Percentiles rank a stretch among this genome's conserved stretches.
Conservation (phyloP, 2,329 filamentous ascomycete species). For the Geosmithia flava region DNA sequence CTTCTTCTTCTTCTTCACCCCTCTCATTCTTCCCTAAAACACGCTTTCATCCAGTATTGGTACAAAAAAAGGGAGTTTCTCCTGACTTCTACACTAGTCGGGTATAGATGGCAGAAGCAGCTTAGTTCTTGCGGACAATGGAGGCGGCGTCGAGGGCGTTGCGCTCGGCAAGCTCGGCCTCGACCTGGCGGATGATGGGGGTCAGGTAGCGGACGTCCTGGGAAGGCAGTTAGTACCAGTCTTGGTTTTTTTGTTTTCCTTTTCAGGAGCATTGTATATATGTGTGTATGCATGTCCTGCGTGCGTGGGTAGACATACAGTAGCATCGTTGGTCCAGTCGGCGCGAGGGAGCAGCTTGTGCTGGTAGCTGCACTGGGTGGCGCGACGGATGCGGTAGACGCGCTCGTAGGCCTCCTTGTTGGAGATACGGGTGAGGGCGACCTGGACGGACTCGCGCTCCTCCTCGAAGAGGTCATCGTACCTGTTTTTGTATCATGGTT, state of each 20-base stretch:
- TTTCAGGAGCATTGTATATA: background rate
- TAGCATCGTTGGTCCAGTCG: conserved; percentile 46
- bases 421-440: conserved; percentile 80
- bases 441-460: conserved; percentile 76
- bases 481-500: conserved; percentile 30
- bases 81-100: background rate
- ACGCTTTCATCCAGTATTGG: background rate
- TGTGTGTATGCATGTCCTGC: background rate
- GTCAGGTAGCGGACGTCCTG: conserved; percentile 42
- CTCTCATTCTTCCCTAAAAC: background rate
- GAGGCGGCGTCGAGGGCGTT: conserved; percentile 36
- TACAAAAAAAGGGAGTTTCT: background rate
- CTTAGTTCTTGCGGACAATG: conserved; percentile 28
- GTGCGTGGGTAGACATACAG: conserved; percentile 19
- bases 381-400: conserved; percentile 91
- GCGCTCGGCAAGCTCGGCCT: conserved; percentile 38
- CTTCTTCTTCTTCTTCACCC: too few relatives aligned
- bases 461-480: conserved; percentile 92
- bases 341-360: conserved; percentile 53
- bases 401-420: conserved; percentile 92
- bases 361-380: conserved; percentile 62
- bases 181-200: conserved; percentile 38
- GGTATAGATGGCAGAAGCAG: background rate
- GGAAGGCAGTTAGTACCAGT: background rate
- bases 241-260: background rate